Conservation (phyloP, 2,329 filamentous ascomycete genomes). For the Hymenoscyphus fraxineus region DNA sequence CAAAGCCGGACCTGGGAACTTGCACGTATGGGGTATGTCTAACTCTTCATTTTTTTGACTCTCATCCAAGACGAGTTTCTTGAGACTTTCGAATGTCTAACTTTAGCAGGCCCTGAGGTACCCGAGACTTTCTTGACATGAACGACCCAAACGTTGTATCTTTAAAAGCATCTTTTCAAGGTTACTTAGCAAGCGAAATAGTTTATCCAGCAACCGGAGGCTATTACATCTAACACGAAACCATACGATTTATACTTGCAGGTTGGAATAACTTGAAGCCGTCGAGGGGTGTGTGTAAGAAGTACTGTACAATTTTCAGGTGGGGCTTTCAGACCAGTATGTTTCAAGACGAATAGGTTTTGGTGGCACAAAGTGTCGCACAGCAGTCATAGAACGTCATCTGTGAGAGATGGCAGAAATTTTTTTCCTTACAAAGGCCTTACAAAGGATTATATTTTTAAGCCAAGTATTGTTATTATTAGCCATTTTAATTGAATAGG, state of each 20-base stretch:
- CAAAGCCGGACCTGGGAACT: conserved; percentile 17
- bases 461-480: neutral
- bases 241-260: neutral
- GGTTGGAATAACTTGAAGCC: too few species aligned
- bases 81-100: conserved; percentile 9
- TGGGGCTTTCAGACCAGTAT: too few species aligned
- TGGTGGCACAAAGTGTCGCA: neutral
- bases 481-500: neutral
- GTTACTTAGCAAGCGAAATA: neutral
- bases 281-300: too few species aligned
- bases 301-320: too few species aligned
- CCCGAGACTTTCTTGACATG: conserved; percentile 8
- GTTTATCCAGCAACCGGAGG: neutral
- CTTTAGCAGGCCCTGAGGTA: conserved; percentile 8
- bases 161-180: neutral
- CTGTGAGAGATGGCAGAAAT: neutral
- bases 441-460: neutral
- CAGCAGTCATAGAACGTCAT: neutral
- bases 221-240: neutral
- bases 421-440: neutral
- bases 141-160: neutral
- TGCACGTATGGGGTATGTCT: conserved; percentile 32
- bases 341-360: neutral
- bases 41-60: neutral
- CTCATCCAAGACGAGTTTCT: neutral